Percentiles rank a stretch among this genome's conserved stretches.
Conservation (phyloP, 176 grass and related monocot genomes). For the Thinopyrum elongatum region DNA sequence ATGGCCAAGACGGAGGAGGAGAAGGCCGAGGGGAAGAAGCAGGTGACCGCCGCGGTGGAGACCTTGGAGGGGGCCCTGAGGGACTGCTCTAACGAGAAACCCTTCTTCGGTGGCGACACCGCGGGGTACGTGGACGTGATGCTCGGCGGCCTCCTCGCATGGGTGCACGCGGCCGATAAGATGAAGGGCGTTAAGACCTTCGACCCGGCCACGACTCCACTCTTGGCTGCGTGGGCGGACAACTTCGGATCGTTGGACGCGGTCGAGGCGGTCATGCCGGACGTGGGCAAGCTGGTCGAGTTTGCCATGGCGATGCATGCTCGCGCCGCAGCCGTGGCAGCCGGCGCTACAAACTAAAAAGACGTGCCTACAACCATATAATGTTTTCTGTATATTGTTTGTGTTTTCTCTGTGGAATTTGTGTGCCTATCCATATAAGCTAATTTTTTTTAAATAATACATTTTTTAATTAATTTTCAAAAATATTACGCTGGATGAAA, state of each 20-base stretch:
- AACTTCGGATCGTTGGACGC: conserved; percentile 19
- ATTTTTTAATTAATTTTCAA: no score
- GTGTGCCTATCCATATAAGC: not conserved
- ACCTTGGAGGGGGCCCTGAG: conserved; percentile 29
- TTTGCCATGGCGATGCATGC: not conserved
- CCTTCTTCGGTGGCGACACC: conserved; percentile 49
- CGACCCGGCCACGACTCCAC: conserved; percentile 26
- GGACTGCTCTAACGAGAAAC: conserved; percentile 35
- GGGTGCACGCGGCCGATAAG: not conserved
- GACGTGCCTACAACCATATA: not conserved
- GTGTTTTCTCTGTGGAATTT: not conserved
- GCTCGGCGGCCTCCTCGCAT: conserved; percentile 4
- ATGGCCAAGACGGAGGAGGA: conserved; percentile 35
- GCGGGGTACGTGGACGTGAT: conserved; percentile 40
- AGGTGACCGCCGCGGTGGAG: not conserved
- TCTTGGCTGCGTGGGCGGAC: conserved; percentile 22
- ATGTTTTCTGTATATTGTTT: not conserved
- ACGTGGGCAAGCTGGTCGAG: conserved; percentile 2
- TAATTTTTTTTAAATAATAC: no score
- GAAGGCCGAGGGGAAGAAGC: conserved; percentile 11
- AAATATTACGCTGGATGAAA: no score
- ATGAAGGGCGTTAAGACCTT: conserved; percentile 9
- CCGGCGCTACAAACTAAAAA: not conserved
- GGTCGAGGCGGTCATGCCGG: conserved; percentile 17
- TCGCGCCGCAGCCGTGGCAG: not conserved